Evolutionary conservation across 164 flowering plant species (phyloP).

Genomic region (Amborella trichopoda): DNA sequence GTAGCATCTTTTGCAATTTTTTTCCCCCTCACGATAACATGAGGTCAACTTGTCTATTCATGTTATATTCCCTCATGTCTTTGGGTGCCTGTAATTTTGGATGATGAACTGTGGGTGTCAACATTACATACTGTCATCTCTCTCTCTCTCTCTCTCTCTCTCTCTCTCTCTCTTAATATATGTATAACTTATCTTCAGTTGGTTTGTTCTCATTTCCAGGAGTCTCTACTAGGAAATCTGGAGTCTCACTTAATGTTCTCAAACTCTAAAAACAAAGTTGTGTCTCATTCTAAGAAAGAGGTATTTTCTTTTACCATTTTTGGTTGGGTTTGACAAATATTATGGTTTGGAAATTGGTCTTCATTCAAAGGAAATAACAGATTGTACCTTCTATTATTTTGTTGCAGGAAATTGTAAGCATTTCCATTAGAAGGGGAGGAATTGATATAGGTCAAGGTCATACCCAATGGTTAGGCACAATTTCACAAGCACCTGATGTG

Average conservation of each 20-base stretch:
- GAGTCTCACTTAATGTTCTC: not conserved
- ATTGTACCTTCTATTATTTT: not conserved
- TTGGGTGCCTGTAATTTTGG: not conserved
- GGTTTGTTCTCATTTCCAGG: not conserved
- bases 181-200: not conserved
- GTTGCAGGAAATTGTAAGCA: constrained; percentile 46
- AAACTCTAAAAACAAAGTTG: not conserved
- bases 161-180: not conserved
- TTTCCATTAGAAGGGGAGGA: constrained; percentile 66
- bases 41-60: not conserved
- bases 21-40: not conserved
- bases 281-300: not conserved
- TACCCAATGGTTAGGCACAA: constrained; percentile 67
- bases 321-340: not conserved
- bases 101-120: not conserved
- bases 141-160: not conserved
- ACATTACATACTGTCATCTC: not conserved
- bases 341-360: too few species aligned
- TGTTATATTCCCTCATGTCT: not conserved
- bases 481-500: constrained; percentile 74
- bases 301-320: not conserved
- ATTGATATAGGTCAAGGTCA: constrained; percentile 52
- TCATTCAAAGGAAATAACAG: too few species aligned
- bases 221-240: not conserved
- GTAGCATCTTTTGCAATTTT: not conserved